Evolutionary conservation across 257 asterid genomes (phyloP).

Genomic region (Parsonsia alboflavescens): DNA sequence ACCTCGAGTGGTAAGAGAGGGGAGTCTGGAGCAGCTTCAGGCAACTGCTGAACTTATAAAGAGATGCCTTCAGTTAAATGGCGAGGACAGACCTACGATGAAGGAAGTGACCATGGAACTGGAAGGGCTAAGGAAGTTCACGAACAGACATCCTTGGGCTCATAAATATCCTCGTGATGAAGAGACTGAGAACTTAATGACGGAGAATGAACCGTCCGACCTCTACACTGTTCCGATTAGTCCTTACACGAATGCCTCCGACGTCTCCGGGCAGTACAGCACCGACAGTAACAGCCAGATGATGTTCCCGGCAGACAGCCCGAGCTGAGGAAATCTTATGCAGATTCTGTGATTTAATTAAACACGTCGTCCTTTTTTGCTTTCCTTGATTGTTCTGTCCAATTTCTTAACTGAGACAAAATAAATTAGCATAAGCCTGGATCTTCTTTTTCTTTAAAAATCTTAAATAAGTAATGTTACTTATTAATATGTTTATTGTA

Average conservation of each 20-base stretch:
- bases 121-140: slow-evolving; percentile 54
- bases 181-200: slow-evolving; percentile 31
- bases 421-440: too few species aligned
- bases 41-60: slow-evolving; percentile 41
- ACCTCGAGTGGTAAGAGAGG: slow-evolving; percentile 55
- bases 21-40: slow-evolving; percentile 50
- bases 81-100: slow-evolving; percentile 74
- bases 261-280: slow-evolving; percentile 33
- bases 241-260: slow-evolving; percentile 22
- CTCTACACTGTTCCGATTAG: slow-evolving; percentile 43
- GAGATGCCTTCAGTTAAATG: slow-evolving; percentile 42
- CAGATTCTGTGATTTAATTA: background rate
- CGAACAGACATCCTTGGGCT: slow-evolving; percentile 42
- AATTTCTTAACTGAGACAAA: too few species aligned
- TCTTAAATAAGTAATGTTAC: too few species aligned
- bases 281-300: slow-evolving; percentile 22
- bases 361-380: background rate
- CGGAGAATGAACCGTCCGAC: slow-evolving; percentile 24
- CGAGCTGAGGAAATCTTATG: background rate
- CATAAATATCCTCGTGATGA: slow-evolving; percentile 11
- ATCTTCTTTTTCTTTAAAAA: too few species aligned
- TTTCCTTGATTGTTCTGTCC: background rate
- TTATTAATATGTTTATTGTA: too few species aligned
- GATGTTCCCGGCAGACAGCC: slow-evolving; percentile 17
- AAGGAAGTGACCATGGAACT: slow-evolving; percentile 71